Conservation (phyloP, 225 moss, liverwort and hornwort genomes). For the Sphagnum tenellum region DNA sequence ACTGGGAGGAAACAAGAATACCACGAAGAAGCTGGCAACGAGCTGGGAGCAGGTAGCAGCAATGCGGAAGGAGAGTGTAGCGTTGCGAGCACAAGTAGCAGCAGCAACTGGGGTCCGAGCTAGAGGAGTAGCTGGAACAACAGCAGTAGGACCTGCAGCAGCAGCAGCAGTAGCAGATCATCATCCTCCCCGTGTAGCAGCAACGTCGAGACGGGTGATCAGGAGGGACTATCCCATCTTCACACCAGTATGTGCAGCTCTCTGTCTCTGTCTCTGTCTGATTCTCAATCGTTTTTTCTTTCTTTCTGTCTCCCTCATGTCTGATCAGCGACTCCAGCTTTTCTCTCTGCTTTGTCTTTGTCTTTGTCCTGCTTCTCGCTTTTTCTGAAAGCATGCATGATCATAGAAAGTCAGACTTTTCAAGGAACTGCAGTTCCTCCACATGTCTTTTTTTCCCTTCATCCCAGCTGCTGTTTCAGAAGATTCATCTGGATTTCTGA, state of each 20-base stretch:
- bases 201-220: background rate
- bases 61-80: constrained; percentile 54
- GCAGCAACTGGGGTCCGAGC: constrained; percentile 7
- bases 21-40: constrained; percentile 9
- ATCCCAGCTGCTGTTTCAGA: too few species aligned
- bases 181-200: constrained; percentile 3
- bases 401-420: too few species aligned
- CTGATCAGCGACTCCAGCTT: too few species aligned
- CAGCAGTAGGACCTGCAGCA: background rate
- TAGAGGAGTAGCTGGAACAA: background rate
- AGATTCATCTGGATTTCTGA: too few species aligned
- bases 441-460: too few species aligned
- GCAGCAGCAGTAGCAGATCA: constrained; percentile 18
- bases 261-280: too few species aligned
- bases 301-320: too few species aligned
- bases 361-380: too few species aligned
- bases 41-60: constrained; percentile 51
- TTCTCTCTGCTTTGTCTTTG: background rate
- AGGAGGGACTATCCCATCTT: constrained; percentile 48
- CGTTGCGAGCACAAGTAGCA: constrained; percentile 48
- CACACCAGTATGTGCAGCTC: constrained; percentile 21
- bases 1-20: too few species aligned
- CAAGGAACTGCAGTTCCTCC: too few species aligned
- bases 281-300: too few species aligned
- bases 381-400: too few species aligned